Percentiles rank a stretch among this genome's conserved stretches.
These are phyloP conservation scores for Paraphaeosphaeria sporulosa DNA, from an alignment of 2,329 filamentous ascomycete species.

Conservation along the genomic window DNA sequence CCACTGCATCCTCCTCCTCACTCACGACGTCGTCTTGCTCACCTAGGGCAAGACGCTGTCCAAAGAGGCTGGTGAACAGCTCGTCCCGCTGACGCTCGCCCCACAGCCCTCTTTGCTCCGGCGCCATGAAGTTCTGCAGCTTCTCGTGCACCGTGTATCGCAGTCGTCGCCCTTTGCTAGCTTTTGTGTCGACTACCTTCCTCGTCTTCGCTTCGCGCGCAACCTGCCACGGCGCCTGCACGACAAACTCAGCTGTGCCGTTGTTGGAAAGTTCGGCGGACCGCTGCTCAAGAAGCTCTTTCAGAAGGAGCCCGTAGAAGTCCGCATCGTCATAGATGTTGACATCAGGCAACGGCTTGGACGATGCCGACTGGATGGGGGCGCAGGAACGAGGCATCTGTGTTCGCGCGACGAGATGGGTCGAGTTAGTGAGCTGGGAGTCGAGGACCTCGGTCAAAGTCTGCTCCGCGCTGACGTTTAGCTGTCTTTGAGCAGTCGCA, in stretches of 20 bases:
- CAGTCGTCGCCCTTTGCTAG: constrained; percentile 94
- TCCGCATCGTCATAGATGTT: constrained; percentile 90
- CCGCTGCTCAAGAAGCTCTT: constrained; percentile 90
- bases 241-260: constrained; percentile 57
- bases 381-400: constrained; percentile 79
- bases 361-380: constrained; percentile 66
- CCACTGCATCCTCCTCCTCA: constrained; percentile 44
- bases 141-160: constrained; percentile 96
- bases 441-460: constrained; percentile 72
- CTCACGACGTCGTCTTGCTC: constrained; percentile 52
- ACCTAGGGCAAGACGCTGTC: constrained; percentile 52
- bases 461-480: constrained; percentile 66
- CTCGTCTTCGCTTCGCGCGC: constrained; percentile 82
- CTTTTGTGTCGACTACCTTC: constrained; percentile 88
- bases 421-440: constrained; percentile 70
- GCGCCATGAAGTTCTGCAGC: constrained; percentile 96
- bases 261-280: constrained; percentile 65
- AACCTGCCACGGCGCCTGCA: constrained; percentile 64
- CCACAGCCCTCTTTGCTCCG: constrained; percentile 83
- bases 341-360: constrained; percentile 30
- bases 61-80: constrained; percentile 60
- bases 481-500: constrained; percentile 61
- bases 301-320: constrained; percentile 92
- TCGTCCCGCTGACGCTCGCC: constrained; percentile 78
- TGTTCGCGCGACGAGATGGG: constrained; percentile 74